phyloP scores from a whole-genome alignment of 176 grass and related monocot genomes.

The Raddia distichophylla region DNA sequence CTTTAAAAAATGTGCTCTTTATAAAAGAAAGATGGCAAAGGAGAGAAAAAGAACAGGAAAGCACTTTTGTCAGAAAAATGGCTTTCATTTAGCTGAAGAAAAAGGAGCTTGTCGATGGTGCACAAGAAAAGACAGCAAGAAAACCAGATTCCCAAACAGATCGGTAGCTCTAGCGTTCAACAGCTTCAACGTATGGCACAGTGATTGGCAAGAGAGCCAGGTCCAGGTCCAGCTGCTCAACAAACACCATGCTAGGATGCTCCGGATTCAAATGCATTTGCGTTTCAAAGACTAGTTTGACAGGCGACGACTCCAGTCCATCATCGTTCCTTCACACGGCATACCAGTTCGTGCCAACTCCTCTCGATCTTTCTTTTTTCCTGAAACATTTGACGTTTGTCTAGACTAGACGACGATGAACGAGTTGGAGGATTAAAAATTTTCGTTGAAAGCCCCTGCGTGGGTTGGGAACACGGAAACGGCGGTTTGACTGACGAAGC shows the following conservation, averaged over 20 bases:
- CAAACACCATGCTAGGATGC: neutral
- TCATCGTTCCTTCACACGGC: neutral
- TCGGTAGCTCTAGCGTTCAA: neutral
- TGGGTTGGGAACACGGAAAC: too few species aligned
- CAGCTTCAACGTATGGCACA: neutral
- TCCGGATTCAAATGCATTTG: conserved; percentile 24
- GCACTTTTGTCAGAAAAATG: neutral
- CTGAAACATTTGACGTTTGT: conserved; percentile 5
- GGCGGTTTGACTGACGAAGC: too few species aligned
- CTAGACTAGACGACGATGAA: too few species aligned
- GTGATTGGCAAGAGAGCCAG: neutral
- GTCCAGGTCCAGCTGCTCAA: neutral
- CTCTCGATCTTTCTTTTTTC: neutral
- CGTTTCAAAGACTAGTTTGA: conserved; percentile 28
- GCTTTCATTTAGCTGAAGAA: neutral
- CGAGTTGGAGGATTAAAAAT: too few species aligned
- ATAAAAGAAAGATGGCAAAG: neutral
- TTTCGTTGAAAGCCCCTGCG: too few species aligned
- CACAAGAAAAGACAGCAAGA: too few species aligned
- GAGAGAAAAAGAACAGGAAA: neutral
- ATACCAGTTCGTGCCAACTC: neutral
- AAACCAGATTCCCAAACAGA: neutral
- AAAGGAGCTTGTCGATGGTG: neutral
- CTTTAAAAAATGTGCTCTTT: conserved; percentile 1
- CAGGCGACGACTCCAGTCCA: neutral